Base-by-base conservation (phyloP, 306 rosid genomes). In the Prosopis cineraria region DNA sequence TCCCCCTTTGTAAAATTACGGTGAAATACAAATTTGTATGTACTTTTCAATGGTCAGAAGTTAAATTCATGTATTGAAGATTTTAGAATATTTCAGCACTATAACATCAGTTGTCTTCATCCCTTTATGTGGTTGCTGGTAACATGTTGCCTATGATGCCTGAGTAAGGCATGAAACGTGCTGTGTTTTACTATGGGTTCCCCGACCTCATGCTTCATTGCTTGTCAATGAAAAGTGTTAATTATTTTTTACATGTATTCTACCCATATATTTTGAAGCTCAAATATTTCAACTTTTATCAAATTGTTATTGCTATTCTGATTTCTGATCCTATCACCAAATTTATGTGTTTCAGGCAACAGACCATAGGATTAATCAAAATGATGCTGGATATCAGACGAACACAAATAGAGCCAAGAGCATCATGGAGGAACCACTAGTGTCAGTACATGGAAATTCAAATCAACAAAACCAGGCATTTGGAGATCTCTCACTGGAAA, bases 381-480 rank as follows among this genome's bases (percentile, higher is more conserved):
- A 84, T 63, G 88, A 84, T 19, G 40, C 74, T 0, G 83, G 87
- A 77, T 58, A 41, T 72, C 89, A 76, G 80, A 75, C 56, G 65
- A 85, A 76, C 79, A 24, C 72, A 8, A 31, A 27, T 62, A 90
- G 91, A 47, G 48, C 85, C 79, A 89, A 88, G 78, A 79, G 76
- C 83, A 86, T 76, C n/a, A 43, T 66, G 74, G 71, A 86, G 47
- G 85, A 72, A 64, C 45, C 75, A 17, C 85, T 33, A 0, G 19
- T 43, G 52, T 72, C 79, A 78, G 89, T 84, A 62, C 82, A 81
- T 9, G 92, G 90, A 74, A 85, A 77, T 78, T 80, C 88, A 79
- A 85, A 80, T 75, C 84, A 79, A 41, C 90, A 83, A 68, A 90
- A 86, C 78, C 90, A 83, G 59, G 85, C 89, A 82, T 78, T 79